Conservation (phyloP, 805 yeast genomes). For the Danielozyma ontarioensis region DNA sequence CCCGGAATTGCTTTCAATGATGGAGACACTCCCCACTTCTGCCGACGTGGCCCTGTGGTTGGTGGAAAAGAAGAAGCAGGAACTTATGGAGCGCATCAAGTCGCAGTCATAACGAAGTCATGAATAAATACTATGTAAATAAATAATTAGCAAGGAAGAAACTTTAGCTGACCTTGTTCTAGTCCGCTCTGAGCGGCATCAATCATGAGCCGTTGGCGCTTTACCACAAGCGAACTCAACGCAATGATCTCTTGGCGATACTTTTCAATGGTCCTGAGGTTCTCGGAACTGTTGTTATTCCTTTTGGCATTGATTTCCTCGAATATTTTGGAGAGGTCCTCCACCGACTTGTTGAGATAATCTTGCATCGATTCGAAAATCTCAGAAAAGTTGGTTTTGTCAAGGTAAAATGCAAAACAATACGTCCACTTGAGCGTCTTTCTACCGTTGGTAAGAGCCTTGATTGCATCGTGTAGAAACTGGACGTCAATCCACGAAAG, state of each 20-base stretch:
- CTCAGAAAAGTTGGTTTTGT: slow-evolving; percentile 46
- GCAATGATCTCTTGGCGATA: slow-evolving; percentile 37
- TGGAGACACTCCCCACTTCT: too few relatives aligned
- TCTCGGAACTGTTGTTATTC: slow-evolving; percentile 14
- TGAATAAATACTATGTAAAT: too few relatives aligned
- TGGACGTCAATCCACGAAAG: slow-evolving; percentile 84
- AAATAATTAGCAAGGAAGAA: too few relatives aligned
- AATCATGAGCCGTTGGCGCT: slow-evolving; percentile 36
- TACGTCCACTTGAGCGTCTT: slow-evolving; percentile 87
- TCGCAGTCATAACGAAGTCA: too few relatives aligned
- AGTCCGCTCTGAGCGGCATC: slow-evolving; percentile 42
- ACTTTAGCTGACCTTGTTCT: slow-evolving; percentile 24
- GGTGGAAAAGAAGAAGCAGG: slow-evolving; percentile 40
- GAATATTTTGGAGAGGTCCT: slow-evolving; percentile 60
- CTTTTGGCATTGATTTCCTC: slow-evolving; percentile 32
- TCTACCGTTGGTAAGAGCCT: slow-evolving; percentile 61
- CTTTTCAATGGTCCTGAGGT: slow-evolving; percentile 27
- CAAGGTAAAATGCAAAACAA: slow-evolving; percentile 68
- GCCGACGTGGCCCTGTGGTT: slow-evolving; percentile 44
- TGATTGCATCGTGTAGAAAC: slow-evolving; percentile 70
- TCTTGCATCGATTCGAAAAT: slow-evolving; percentile 71
- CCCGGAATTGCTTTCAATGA: slow-evolving; percentile 16
- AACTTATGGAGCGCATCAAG: too few relatives aligned
- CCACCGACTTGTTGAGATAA: slow-evolving; percentile 60
- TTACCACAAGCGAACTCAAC: slow-evolving; percentile 36